Evolutionary conservation across 176 grass and related monocot genomes (phyloP), one percentile per base, ranked within the genome.

Genomic region (Juncus inflexus): DNA sequence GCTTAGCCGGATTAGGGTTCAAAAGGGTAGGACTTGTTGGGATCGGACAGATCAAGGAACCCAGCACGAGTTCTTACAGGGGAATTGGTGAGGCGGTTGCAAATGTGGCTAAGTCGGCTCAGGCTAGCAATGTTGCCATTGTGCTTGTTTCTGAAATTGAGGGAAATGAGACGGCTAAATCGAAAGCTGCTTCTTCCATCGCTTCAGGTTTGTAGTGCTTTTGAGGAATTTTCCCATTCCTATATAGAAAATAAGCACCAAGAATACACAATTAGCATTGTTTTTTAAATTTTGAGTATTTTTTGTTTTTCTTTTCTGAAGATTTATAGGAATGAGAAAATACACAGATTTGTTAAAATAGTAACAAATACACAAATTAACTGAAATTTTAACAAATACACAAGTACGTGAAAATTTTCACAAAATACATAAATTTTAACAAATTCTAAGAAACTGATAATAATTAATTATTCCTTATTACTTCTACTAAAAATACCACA

Each of bases 1-100:
- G 94, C n/a, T 76, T 97, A 16, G 72, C 83, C 0, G 85, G 94
- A 4, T 84, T 86, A 58, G 83, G 88, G 8, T 91, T 91, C 68
- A 97, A 97, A 79, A 91, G 94, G 62, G 63, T 97, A 16, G 64
- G 83, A 19, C 80, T 97, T 63, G 60, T 97, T 65, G 94, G 94
- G 2, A 78, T 86, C 12, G 94, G 94, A 13, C 84, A 83, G 62
- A 68, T 50, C 62, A 56, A 85, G 39, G 80, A 84, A 2, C 87
- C 94, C 7, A 80, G 58, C 6, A 37, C 83, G 1, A 61, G 19
- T 0, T 82, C 85, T 61, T 63, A 72, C 77, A 78, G 65, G 41
- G 71, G 71, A 67, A 90, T 97, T 9, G 92, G 92, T 0, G 92
- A 97, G 9, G 70, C 85, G 0, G 74, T 91, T 4, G 94, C 94